Percentiles rank a stretch among this genome's conserved stretches.
These are phyloP conservation scores for Lasiosphaeria ovina DNA, from an alignment of 495 filamentous ascomycete genomes.

Conservation along the genomic window DNA sequence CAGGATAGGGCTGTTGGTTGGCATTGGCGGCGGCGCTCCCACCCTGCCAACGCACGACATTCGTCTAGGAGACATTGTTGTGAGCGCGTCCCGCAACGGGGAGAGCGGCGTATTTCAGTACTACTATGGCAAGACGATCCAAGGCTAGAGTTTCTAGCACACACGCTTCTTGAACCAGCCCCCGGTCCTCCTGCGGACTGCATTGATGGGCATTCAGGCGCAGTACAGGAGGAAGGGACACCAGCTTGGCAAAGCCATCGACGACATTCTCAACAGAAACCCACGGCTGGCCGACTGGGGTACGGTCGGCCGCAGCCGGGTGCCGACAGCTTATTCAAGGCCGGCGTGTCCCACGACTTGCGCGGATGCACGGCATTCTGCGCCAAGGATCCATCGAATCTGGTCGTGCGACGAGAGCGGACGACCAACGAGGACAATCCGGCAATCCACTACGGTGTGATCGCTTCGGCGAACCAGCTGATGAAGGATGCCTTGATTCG, in stretches of 20 bases:
- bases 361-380: conserved; percentile 25
- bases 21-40: conserved; percentile 45
- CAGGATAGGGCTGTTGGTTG: conserved; percentile 46
- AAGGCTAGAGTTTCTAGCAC: conserved; percentile 21
- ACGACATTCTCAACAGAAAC: conserved; percentile 19
- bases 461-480: conserved; percentile 16
- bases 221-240: conserved; percentile 23
- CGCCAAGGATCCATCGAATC: conserved; percentile 23
- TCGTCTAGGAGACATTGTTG: conserved; percentile 29
- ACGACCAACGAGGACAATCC: conserved; percentile 26
- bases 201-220: conserved; percentile 18
- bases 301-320: conserved; percentile 27
- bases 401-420: conserved; percentile 28
- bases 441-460: conserved; percentile 13
- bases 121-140: conserved; percentile 30
- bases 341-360: conserved; percentile 25
- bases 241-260: conserved; percentile 23
- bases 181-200: conserved; percentile 25
- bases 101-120: conserved; percentile 32
- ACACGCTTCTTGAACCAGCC: conserved; percentile 39
- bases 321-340: conserved; percentile 38
- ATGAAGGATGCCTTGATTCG: conserved; percentile 9
- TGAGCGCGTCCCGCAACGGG: conserved; percentile 16
- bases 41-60: conserved; percentile 34
- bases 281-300: conserved; percentile 19